Percentiles rank a stretch among this genome's conserved stretches.
Evolutionary conservation across 192 early-diverging fungal genomes (phyloP).

Genomic region (Physocladia obscura): DNA sequence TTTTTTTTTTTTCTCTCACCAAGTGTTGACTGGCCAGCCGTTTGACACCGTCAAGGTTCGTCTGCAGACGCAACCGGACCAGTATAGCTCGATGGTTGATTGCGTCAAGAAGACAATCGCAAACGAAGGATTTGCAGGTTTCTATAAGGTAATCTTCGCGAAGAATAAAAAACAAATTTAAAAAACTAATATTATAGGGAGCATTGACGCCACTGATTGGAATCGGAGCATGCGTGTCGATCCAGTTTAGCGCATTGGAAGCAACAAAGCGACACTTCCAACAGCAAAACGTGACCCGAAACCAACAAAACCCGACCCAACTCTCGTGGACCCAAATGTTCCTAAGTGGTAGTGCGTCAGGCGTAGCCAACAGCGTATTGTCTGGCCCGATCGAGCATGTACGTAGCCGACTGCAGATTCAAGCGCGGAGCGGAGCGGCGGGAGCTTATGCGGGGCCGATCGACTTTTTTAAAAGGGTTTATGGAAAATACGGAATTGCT

Average conservation of each 20-base stretch:
- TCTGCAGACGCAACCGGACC: constrained; percentile 85
- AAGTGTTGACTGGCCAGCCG: constrained; percentile 51
- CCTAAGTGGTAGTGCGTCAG: constrained; percentile 79
- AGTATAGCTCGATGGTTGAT: constrained; percentile 83
- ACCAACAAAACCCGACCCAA: constrained; percentile 20
- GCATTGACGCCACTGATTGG: constrained; percentile 92
- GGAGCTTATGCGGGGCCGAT: constrained; percentile 63
- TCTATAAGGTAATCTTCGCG: constrained; percentile 72
- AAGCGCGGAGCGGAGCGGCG: constrained; percentile 57
- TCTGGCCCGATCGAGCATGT: constrained; percentile 95
- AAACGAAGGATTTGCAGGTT: constrained; percentile 75
- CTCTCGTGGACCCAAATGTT: constrained; percentile 82
- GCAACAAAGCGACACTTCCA: constrained; percentile 81
- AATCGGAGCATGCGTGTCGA: constrained; percentile 93
- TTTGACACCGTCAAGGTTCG: constrained; percentile 63
- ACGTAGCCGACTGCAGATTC: constrained; percentile 91
- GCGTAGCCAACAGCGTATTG: constrained; percentile 85
- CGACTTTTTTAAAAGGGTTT: constrained; percentile 83
- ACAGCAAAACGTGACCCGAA: constrained; percentile 46
- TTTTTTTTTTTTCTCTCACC: too few species aligned
- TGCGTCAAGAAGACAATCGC: constrained; percentile 80
- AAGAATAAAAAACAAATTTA: constrained; percentile 1
- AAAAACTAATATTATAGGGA: constrained; percentile 48
- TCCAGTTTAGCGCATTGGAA: constrained; percentile 91
- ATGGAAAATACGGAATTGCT: constrained; percentile 66